Conservation (phyloP, 2,329 filamentous ascomycete genomes). For the Alternaria gaisen region DNA sequence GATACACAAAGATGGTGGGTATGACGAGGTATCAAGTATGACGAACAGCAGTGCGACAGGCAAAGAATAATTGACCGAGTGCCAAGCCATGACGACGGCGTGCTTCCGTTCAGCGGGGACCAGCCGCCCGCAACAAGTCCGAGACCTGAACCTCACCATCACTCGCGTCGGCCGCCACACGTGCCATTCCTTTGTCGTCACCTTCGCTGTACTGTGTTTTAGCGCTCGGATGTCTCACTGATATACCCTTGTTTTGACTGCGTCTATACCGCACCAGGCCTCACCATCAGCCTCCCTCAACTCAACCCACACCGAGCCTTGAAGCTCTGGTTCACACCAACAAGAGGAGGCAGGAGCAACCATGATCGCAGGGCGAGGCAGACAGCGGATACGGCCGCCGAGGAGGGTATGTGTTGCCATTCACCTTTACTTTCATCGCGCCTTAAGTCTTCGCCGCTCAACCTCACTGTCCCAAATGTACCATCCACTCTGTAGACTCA, state of each 20-base stretch:
- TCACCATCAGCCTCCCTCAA: constrained; percentile 5
- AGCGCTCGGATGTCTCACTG: background rate
- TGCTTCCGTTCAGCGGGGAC: constrained; percentile 9
- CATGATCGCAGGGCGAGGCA: constrained; percentile 64
- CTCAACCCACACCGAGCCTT: constrained; percentile 3
- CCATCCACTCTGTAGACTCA: background rate
- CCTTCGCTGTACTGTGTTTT: background rate
- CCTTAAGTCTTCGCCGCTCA: background rate
- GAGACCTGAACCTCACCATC: constrained; percentile 3
- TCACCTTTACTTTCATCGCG: constrained; percentile 13
- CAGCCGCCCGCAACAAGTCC: constrained; percentile 11
- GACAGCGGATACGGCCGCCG: constrained; percentile 72
- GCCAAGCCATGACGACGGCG: constrained; percentile 28
- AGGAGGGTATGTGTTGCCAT: constrained; percentile 66
- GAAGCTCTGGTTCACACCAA: background rate
- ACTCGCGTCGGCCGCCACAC: constrained; percentile 3
- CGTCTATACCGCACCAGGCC: background rate
- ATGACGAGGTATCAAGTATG: constrained; percentile 3
- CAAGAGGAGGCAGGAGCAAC: constrained; percentile 23
- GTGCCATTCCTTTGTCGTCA: background rate
- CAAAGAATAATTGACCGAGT: constrained; percentile 17
- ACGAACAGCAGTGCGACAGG: constrained; percentile 3
- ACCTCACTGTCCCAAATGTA: background rate
- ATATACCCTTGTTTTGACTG: background rate
- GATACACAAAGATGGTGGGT: background rate